Evolutionary conservation across 2,329 filamentous ascomycete species (phyloP), one percentile per base, ranked within the genome.

Genomic region (Conoideocrella luteorostrata): DNA sequence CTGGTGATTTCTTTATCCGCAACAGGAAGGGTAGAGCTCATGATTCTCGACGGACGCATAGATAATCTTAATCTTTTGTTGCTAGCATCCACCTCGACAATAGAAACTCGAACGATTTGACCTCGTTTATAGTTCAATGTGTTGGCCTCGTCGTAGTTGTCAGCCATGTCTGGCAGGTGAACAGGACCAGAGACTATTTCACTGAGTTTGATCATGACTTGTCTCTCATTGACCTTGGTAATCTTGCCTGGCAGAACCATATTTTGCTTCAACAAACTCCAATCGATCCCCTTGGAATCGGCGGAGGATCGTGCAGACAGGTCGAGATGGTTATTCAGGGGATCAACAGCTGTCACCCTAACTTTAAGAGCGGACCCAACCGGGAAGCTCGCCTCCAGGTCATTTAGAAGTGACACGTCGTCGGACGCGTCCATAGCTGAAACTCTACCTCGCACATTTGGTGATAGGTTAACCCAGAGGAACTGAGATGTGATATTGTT

Each of bases 401-500:
- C 79, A 24, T 83, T 78, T 28, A 95, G 70, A 43, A 86, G 74
- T 7, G 88, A 86, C 37, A 95, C 69, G 61, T 97, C 89, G 55
- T 95, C 87, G 0, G 88, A 89, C 7, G 93, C 79, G 57, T 97
- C 90, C 62, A 93, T 80, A 49, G 85, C 77, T 43, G 81, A 80
- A 44, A 98, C 79, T 40, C 89, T 81, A 44, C 93, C 93, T 47
- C 90, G 83, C 13, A 98, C 82, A 41, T 84, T 88, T 6, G 93
- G 89, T 2, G 90, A 88, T 18, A 98, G 67, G 57, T 89, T 96
- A 36, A 94, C 84, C 91, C 93, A 97, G 18, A 95, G 73, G 57
- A 78, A 86, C 51, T 87, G 82, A 22, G 86, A 76, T 18, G 78
- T 78, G 48, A 91, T 74, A 58, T 96, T 97, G 72, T 97, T 98